Evolutionary conservation across 495 filamentous ascomycete genomes (phyloP).

Genomic region (Talaromyces adpressus): DNA sequence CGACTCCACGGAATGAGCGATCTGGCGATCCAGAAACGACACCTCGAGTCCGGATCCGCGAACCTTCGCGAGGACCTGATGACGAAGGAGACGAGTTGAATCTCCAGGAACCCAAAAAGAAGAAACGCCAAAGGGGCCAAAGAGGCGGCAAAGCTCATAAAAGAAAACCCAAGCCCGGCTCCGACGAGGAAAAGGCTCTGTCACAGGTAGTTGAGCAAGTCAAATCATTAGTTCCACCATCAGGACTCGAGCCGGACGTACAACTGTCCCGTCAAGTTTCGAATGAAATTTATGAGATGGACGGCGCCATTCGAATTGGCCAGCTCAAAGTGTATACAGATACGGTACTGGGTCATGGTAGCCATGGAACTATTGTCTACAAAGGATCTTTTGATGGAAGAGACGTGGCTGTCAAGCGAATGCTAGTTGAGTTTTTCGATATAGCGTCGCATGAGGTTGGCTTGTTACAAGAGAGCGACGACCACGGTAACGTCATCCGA

Average conservation of each 20-base stretch:
- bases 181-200: constrained; percentile 31
- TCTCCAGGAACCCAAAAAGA: constrained; percentile 52
- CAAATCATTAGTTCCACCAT: constrained; percentile 29
- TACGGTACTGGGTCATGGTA: constrained; percentile 68
- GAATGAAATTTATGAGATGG: constrained; percentile 32
- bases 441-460: constrained; percentile 92
- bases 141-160: constrained; percentile 73
- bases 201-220: constrained; percentile 33
- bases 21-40: constrained; percentile 5
- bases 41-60: constrained; percentile 32
- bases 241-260: constrained; percentile 51
- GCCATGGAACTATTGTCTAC: constrained; percentile 82
- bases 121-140: constrained; percentile 73
- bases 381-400: constrained; percentile 82
- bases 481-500: constrained; percentile 92
- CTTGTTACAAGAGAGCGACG: constrained; percentile 84
- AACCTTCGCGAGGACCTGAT: constrained; percentile 36
- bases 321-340: constrained; percentile 68
- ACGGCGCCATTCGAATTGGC: constrained; percentile 58
- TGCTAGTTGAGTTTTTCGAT: constrained; percentile 91
- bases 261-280: constrained; percentile 32
- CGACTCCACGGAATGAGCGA: constrained; percentile 8
- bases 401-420: constrained; percentile 92
- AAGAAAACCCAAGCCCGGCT: constrained; percentile 47
- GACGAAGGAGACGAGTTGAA: constrained; percentile 29